Percentiles rank a stretch among this genome's conserved stretches.
These are phyloP conservation scores for Globisporangium acanthophoron DNA, from an alignment of 352 stramenopile genomes.

Conservation along the genomic window DNA sequence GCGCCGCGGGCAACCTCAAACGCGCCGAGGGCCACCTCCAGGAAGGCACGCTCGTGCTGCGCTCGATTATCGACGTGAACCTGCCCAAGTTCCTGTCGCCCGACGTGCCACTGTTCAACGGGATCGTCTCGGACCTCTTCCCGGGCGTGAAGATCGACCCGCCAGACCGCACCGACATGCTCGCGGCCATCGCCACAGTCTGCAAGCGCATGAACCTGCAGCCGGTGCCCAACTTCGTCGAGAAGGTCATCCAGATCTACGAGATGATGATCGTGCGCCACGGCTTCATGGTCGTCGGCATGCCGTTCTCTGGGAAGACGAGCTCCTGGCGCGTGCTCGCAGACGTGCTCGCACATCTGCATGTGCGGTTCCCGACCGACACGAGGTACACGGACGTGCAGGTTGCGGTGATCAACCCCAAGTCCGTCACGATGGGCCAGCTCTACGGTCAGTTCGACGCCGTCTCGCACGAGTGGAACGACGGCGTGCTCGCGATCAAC, in stretches of 20 bases:
- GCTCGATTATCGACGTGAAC: slow-evolving; percentile 94
- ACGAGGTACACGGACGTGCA: slow-evolving; percentile 70
- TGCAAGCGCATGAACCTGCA: slow-evolving; percentile 85
- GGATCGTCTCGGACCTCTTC: slow-evolving; percentile 93
- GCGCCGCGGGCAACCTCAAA: slow-evolving; percentile 90
- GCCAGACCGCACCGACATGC: slow-evolving; percentile 82
- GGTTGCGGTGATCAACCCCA: slow-evolving; percentile 89
- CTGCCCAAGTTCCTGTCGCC: slow-evolving; percentile 92
- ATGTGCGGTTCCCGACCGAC: slow-evolving; percentile 62
- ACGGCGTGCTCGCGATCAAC: slow-evolving; percentile 92
- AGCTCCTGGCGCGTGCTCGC: slow-evolving; percentile 87
- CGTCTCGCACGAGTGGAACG: slow-evolving; percentile 93
- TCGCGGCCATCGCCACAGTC: slow-evolving; percentile 73
- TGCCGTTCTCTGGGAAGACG: slow-evolving; percentile 93
- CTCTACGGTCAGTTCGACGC: slow-evolving; percentile 94
- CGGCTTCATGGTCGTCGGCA: slow-evolving; percentile 95
- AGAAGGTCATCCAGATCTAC: slow-evolving; percentile 95
- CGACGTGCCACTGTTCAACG: slow-evolving; percentile 92
- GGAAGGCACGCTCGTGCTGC: slow-evolving; percentile 87
- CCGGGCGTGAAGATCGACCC: slow-evolving; percentile 87
- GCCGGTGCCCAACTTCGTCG: slow-evolving; percentile 85
- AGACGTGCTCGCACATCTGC: slow-evolving; percentile 80
- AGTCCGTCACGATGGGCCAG: slow-evolving; percentile 92
- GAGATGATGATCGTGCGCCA: slow-evolving; percentile 96
- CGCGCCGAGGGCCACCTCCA: slow-evolving; percentile 68